phyloP scores from a whole-genome alignment of 257 asterid species.

The Osmanthus fragrans region DNA sequence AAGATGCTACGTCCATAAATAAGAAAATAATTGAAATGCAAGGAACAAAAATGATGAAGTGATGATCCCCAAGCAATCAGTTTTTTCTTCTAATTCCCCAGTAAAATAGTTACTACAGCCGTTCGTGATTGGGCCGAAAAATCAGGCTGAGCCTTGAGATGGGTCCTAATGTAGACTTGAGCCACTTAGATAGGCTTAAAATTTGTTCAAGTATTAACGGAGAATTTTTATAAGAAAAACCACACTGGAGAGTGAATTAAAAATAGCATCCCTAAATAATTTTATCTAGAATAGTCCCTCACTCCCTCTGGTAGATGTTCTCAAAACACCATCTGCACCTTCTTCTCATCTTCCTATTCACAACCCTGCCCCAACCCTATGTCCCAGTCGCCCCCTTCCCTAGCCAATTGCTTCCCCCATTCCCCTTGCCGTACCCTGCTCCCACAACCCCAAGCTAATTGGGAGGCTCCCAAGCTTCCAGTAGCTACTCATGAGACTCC shows the following conservation, averaged over 20 bases:
- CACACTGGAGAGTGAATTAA: background rate
- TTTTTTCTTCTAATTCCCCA: background rate
- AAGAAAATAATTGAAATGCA: background rate
- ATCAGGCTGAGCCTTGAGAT: background rate
- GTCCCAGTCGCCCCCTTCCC: background rate
- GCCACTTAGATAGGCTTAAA: background rate
- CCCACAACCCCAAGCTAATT: background rate
- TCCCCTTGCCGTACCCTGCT: no score
- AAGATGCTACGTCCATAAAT: background rate
- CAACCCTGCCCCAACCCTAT: background rate
- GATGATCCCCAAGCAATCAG: background rate
- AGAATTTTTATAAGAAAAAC: no score
- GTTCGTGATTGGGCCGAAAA: background rate
- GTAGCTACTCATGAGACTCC: background rate
- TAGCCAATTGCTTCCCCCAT: no score
- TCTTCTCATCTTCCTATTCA: background rate
- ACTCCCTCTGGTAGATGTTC: background rate
- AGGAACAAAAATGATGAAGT: background rate
- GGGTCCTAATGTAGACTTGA: background rate
- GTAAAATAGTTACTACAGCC: background rate
- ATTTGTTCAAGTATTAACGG: background rate
- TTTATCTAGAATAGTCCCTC: background rate
- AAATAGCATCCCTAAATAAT: background rate
- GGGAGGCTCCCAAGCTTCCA: background rate
- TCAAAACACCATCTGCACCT: background rate